Evolutionary conservation across 1,284 basidiomycete genomes (phyloP), one percentile per base, ranked within the genome.

Genomic region (Rhodofomes roseus): DNA sequence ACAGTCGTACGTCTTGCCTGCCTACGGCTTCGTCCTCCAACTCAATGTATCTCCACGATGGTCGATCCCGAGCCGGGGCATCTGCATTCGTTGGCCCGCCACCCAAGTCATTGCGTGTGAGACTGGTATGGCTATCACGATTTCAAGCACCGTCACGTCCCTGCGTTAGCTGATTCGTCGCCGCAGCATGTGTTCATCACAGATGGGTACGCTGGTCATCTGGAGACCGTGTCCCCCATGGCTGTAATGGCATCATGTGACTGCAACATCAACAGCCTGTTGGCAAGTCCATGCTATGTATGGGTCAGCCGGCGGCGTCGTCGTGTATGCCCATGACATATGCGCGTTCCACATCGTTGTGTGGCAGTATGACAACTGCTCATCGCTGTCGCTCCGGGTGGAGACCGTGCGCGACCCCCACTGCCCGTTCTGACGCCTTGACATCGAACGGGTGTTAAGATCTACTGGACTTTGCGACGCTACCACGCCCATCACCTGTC

Each of bases 401-500:
- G 18, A 37, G 50, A 54, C 31, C 27, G 31, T 51, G 25, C 25
- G 11, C 48, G 20, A 37, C 51, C 14, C 23, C 31, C 53, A 54
- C 53, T 29, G 25, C 23, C 53, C 23, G 12, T 23, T 6, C 12
- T 39, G 39, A 43, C 53, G 46, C 25, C 22, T 27, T 43, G 37
- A 54, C 53, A 18, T 8, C 34, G 53, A 54, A 23, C 23, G 12
- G 37, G 29, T 37, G 50, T 37, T 34, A 9, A 18, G 29, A 52
- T 52, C 54, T 46, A 39, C 41, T 56, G n/a, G 5, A 18, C 41
- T 18, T 46, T 41, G n/a, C 43, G 31, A 37, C 55, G 55, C 31
- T 60, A 56, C 54, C 54, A 56, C 55, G 55, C 48, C 59, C 54
- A 60, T 59, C 59, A 60, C 40, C 44, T 60, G 55, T 56, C 59